Base-by-base conservation (phyloP, 805 yeast species). In the Hanseniaspora hatyaiensis region DNA sequence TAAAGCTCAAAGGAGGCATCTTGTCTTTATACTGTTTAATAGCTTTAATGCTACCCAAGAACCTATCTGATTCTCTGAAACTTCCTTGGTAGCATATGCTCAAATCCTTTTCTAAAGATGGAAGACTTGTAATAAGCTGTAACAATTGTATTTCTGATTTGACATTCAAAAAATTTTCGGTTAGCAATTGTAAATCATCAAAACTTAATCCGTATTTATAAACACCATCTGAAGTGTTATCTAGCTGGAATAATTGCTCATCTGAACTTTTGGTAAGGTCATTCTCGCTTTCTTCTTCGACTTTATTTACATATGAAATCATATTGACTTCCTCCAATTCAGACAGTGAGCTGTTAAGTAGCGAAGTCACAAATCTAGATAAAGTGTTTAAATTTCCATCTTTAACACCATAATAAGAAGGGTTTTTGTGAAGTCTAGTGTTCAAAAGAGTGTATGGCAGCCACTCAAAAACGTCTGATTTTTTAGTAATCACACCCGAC, bases 391-490 rank as follows among this genome's bases (percentile, higher is more conserved):
- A 76, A 1, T 82, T 65, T 2, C 71, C 67, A 51, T 80, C 83
- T 34, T 67, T 68, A 6, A 85, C 73, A n/a, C 87, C 95, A 58
- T 92, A 92, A 59, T 74, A 92, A 50, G 92, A 77, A 3, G 98
- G 96, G 60, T 92, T 92, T 30, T 74, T 70, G 49, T 77, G 81
- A 18, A 92, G 60, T 43, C 97, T 69, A 53, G 94, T 70, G 63
- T 85, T 92, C 57, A 88, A 82, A 55, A 78, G 82, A 0, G 95
- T 73, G 59, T 74, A 84, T 0, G 96, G 82, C 29, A 92, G 58
- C 94, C 95, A 86, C 57, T 89, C 96, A 51, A 92, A 75, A 55
- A 94, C 84, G 54, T 82, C 92, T 56, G 88, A 96, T 57, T 82
- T 77, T 6, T 74, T 69, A 39, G 68, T 71, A 50, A 89, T 72